Evolutionary conservation across 306 rosid genomes (phyloP), one percentile per base, ranked within the genome.

Genomic region (Echinosophora koreensis): DNA sequence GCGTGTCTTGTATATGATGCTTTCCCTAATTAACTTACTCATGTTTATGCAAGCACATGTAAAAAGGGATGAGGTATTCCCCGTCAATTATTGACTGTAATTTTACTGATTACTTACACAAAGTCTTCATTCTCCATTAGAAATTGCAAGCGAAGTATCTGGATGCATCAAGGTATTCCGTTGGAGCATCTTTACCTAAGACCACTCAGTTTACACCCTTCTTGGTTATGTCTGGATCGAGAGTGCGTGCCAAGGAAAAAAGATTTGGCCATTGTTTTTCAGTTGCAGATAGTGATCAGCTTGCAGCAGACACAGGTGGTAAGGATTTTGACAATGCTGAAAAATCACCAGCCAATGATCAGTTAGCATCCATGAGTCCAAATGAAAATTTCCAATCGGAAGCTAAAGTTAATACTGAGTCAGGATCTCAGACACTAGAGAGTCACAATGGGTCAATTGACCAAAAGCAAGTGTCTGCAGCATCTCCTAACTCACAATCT

Each of bases 251-350:
- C 44, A 88, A 88, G 77, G 85, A 73, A 65, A 87, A 67, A 86
- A 73, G 83, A 47, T 64, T 55, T 42, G 50, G 83, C 34, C 60
- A 66, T 41, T 79, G 86, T 83, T 81, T 84, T 73, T 84, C 92
- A 17, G 88, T 89, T 44, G 88, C 95, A 57, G 89, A 88, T 58
- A 83, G 97, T 74, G 89, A 90, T 77, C 90, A 78, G 82, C 83
- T 89, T 32, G 87, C 85, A 56, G 73, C 97, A 65, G 88, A 83
- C 58, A 60, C 86, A 13, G 69, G 80, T 55, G 92, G 80, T 11
- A 83, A 87, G 75, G 81, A 79, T 68, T 68, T 86, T 51, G 80
- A 49, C 61, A 82, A 60, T 57, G 37, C 86, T 39, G 86, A 74
- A 81, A 85, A 54, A 62, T 69, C 87, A 69, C 60, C 74, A 41